Base-by-base conservation (phyloP, 495 filamentous ascomycete genomes). In the Penicillium waksmanii region DNA sequence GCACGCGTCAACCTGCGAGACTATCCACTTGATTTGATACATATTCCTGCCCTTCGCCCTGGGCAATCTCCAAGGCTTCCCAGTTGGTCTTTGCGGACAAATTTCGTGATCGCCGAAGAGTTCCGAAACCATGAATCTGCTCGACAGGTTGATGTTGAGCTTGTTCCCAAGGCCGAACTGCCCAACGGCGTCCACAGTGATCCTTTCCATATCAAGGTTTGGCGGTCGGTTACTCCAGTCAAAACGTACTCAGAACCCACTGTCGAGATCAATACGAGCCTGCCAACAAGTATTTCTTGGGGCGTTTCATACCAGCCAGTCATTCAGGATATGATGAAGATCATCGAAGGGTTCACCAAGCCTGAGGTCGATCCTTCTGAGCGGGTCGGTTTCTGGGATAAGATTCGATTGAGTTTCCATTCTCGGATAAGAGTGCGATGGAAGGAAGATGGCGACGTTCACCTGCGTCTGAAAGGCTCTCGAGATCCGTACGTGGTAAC, bases 281-380 rank as follows among this genome's bases (percentile, higher is more conserved):
- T 91, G 59, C 88, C 96, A 9, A 99, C 95, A 8, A 86, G 89
- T 55, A 93, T 98, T 51, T 97, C 93, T 33, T 99, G 95, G 95
- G 92, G 93, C 40, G 90, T 93, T 56, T 96, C 95, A 0, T 98
- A 98, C 68, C 95, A 99, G 61, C 95, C 95, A 25, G 96, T 93
- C 11, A 97, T 99, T 54, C 95, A 99, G 73, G 95, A 99, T 66
- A 97, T 97, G 91, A 99, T 99, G 95, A 97, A 98, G 86, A 92
- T 96, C 23, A 91, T 99, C 57, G 95, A 99, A 77, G 89, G 89
- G 0, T 97, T 99, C 75, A 96, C 93, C 10, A 99, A 98, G 64
- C 90, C 92, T 5, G 92, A 96, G 62, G 80, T 96, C 40, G 95
- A 98, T 73, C 90, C 90, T 5, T 97, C 94, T 1, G 95, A 99